phyloP scores from a whole-genome alignment of 768 basidiomycete species.

The Nidularia sp. region DNA sequence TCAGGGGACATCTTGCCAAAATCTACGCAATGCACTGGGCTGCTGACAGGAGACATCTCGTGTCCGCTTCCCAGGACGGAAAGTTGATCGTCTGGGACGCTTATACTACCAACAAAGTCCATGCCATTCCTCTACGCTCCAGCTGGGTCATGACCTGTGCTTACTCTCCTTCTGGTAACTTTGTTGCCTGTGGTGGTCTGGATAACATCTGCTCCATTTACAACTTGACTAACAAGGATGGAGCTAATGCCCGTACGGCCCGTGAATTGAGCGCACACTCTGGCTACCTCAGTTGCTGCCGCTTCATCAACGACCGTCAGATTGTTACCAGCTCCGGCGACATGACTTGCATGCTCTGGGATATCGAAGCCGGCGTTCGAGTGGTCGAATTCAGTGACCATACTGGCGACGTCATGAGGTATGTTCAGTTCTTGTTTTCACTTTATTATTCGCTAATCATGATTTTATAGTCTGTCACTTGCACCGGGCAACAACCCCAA shows the following conservation, averaged over 20 bases:
- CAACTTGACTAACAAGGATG: constrained; percentile 82
- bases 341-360: constrained; percentile 99
- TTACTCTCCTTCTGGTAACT: constrained; percentile 95
- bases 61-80: constrained; percentile 99
- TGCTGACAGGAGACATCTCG: constrained; percentile 92
- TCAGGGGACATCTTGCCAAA: constrained; percentile 97
- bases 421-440: constrained; percentile 14
- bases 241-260: constrained; percentile 79
- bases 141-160: constrained; percentile 99
- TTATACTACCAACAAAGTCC: constrained; percentile 99
- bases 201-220: constrained; percentile 99
- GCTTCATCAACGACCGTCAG: constrained; percentile 98
- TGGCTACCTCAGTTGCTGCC: constrained; percentile 96
- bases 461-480: constrained; percentile 71
- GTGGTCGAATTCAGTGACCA: constrained; percentile 99
- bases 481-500: constrained; percentile 75
- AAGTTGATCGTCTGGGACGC: constrained; percentile 99
- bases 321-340: constrained; percentile 97
- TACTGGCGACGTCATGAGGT: constrained; percentile 99
- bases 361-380: constrained; percentile 95
- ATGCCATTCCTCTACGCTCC: constrained; percentile 95
- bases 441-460: constrained; percentile 10
- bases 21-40: constrained; percentile 99
- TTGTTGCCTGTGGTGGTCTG: constrained; percentile 96
- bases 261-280: constrained; percentile 96